Evolutionary conservation across 441 rosid genomes (phyloP), one percentile per base, ranked within the genome.

Genomic region (Brassica balearica): DNA sequence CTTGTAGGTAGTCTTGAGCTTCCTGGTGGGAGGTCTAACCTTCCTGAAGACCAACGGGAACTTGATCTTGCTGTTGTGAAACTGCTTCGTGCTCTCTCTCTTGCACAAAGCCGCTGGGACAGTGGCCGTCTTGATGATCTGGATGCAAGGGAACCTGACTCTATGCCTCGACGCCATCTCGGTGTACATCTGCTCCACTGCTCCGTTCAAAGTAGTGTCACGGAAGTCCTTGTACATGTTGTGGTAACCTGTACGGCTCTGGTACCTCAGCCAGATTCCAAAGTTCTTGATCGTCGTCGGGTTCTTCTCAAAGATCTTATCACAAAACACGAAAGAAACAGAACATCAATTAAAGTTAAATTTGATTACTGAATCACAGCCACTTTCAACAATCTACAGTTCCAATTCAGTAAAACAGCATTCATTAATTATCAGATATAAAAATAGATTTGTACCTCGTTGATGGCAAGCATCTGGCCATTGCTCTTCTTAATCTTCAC

Each of bases 151-250:
- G 73, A 71, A 80, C 69, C 91, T 80, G 19, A 86, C 91, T 38
- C 91, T 76, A 72, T 84, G 87, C 3, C 88, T 83, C 7, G 88
- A 87, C 0, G 87, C 90, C 90, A 86, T 81, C 77, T 87, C 90
- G 0, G 20, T 84, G 82, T 86, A 86, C 88, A 87, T 87, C 60
- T 87, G 90, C 67, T 87, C 88, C 25, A 85, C 87, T 0, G 82
- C 88, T 23, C 88, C 88, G 25, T 87, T 87, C 43, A 85, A 69
- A 4, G 88, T 85, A 1, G 87, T 87, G 83, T 87, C 88, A 53
- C 22, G 59, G 22, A 14, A 53, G 10, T 53, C 59, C 59, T 53
- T 53, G 59, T 53, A 53, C 59, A 53, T 53, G 59, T 53, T 53
- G 20, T 53, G 22, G 59, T 53, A 53, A 53, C 20, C 59, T 15